These are phyloP conservation scores for Metrosideros polymorpha DNA, from an alignment of 441 rosid species.

Conservation along the genomic window DNA sequence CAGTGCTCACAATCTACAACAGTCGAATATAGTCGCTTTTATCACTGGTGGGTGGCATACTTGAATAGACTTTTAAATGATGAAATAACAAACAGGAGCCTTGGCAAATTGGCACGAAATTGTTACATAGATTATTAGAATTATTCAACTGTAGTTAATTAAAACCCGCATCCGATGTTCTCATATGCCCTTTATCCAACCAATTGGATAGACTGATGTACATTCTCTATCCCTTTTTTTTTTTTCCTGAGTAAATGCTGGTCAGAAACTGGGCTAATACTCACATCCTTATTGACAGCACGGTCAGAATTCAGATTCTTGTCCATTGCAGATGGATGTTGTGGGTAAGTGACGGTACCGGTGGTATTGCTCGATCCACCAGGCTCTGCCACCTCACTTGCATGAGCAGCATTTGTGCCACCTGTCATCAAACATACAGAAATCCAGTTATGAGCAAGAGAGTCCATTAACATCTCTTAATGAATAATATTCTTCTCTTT, in stretches of 20 bases:
- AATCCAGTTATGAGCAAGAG: neutral
- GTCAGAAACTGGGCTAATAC: neutral
- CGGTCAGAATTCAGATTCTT: constrained; percentile 44
- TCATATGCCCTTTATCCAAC: neutral
- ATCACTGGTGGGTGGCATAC: neutral
- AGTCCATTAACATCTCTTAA: neutral
- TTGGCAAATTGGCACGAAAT: neutral
- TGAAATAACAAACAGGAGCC: neutral
- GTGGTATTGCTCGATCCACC: constrained; percentile 33
- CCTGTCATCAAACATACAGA: constrained; percentile 28
- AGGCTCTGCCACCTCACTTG: constrained; percentile 44
- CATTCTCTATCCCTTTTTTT: neutral
- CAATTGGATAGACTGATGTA: neutral
- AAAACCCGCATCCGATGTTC: neutral
- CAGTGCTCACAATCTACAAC: constrained; percentile 31
- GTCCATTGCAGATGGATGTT: constrained; percentile 42
- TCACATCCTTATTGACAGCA: constrained; percentile 58
- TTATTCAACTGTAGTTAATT: neutral
- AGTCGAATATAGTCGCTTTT: neutral
- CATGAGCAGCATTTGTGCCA: constrained; percentile 35
- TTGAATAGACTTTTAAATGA: neutral
- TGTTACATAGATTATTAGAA: neutral
- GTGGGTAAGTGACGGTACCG: constrained; percentile 48
- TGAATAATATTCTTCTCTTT: neutral
- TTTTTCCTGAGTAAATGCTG: neutral